Conservation (phyloP, 2,329 filamentous ascomycete genomes). For the Dactylonectria estremocensis region DNA sequence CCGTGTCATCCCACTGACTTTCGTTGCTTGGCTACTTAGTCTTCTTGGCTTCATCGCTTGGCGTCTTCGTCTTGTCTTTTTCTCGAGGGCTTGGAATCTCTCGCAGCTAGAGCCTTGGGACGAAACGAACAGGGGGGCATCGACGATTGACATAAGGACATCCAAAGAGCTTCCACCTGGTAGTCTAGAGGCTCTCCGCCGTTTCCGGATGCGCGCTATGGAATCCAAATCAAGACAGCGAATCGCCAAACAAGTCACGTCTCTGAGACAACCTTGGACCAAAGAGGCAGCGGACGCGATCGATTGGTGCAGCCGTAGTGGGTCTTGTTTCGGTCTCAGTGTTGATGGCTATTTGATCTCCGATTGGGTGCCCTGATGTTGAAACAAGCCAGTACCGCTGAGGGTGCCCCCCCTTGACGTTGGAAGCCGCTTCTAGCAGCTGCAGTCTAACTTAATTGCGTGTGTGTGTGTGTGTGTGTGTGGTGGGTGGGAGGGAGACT, state of each 20-base stretch:
- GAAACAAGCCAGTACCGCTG: slow-evolving; percentile 41
- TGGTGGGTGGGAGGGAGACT: neutral
- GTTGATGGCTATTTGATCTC: neutral
- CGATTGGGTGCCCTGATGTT: slow-evolving; percentile 48
- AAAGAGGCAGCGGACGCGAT: slow-evolving; percentile 21
- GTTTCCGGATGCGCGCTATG: neutral
- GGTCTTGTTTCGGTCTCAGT: slow-evolving; percentile 41
- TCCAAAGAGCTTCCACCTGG: neutral
- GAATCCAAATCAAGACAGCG: slow-evolving; percentile 3
- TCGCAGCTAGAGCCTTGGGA: slow-evolving; percentile 1
- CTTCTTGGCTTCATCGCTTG: neutral
- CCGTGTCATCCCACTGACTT: slow-evolving; percentile 11
- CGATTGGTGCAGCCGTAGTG: slow-evolving; percentile 29
- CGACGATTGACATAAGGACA: neutral
- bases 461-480: neutral
- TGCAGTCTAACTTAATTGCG: neutral
- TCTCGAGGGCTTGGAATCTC: neutral
- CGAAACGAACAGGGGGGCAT: neutral
- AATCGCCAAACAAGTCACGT: slow-evolving; percentile 14
- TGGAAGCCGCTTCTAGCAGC: slow-evolving; percentile 7
- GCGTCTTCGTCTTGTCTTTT: slow-evolving; percentile 5
- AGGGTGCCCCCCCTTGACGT: neutral
- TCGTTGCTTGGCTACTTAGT: neutral
- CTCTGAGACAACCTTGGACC: slow-evolving; percentile 25
- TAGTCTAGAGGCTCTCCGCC: neutral